These are phyloP conservation scores for Xylaria acuta DNA, from an alignment of 495 filamentous ascomycete genomes.

Conservation along the genomic window DNA sequence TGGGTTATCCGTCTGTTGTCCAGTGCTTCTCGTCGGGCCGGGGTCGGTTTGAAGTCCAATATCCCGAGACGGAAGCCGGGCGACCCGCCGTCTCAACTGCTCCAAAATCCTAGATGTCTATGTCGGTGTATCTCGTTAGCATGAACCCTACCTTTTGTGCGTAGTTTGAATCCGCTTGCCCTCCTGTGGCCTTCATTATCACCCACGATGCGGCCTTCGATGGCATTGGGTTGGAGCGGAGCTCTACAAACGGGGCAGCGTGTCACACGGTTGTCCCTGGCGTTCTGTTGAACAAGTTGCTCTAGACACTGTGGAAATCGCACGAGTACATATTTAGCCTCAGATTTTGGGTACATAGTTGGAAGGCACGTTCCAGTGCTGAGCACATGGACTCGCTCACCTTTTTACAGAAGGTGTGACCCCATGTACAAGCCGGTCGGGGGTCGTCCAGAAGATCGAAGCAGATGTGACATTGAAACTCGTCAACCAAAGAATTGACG, in stretches of 20 bases:
- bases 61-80: background rate
- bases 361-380: background rate
- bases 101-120: background rate
- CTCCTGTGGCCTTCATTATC: background rate
- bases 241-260: conserved; percentile 1
- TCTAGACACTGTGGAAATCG: background rate
- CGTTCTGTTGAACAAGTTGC: background rate
- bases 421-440: background rate
- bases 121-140: background rate
- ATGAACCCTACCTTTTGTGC: background rate
- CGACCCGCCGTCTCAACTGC: background rate
- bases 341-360: background rate
- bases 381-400: background rate
- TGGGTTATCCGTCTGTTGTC: background rate
- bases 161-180: background rate
- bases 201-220: background rate
- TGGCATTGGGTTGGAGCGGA: background rate
- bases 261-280: background rate
- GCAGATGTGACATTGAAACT: conserved; percentile 7
- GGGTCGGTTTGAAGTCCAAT: background rate
- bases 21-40: background rate
- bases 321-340: background rate
- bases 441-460: conserved; percentile 12
- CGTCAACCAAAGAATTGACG: background rate
- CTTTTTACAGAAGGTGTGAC: conserved; percentile 9